phyloP scores from a whole-genome alignment of 176 grass and related monocot species.

The Carex myosuroides region DNA sequence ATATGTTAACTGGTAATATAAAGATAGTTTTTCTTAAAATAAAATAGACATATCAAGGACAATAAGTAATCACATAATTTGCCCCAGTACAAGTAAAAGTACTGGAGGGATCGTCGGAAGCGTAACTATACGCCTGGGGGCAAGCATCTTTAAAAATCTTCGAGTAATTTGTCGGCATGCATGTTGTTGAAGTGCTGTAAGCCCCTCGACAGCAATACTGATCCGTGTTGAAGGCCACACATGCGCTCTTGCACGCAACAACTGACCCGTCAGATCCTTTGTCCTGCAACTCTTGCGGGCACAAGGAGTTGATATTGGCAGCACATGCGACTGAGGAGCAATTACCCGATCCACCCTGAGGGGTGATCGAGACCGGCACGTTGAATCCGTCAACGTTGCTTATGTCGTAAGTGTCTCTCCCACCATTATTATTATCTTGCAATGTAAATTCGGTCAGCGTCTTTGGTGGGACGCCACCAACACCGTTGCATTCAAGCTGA shows the following conservation, averaged over 20 bases:
- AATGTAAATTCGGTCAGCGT: slow-evolving; percentile 54
- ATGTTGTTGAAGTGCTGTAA: slow-evolving; percentile 24
- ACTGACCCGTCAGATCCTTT: neutral
- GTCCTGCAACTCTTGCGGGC: slow-evolving; percentile 36
- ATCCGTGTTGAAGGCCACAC: slow-evolving; percentile 44
- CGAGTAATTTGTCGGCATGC: slow-evolving; percentile 36
- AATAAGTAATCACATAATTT: neutral
- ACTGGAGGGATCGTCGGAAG: slow-evolving; percentile 41
- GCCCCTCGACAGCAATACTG: slow-evolving; percentile 44
- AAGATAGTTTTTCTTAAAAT: neutral
- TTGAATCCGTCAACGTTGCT: slow-evolving; percentile 70
- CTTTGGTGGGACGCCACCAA: slow-evolving; percentile 32
- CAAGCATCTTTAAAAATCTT: slow-evolving; percentile 44
- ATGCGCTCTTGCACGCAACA: slow-evolving; percentile 58
- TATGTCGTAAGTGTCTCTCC: slow-evolving; percentile 45
- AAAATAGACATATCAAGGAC: neutral
- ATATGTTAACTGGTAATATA: neutral
- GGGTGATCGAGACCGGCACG: slow-evolving; percentile 33
- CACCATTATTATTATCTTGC: neutral
- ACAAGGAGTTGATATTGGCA: slow-evolving; percentile 35
- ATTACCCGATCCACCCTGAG: neutral
- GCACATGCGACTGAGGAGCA: slow-evolving; percentile 23
- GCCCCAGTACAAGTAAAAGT: slow-evolving; percentile 41
- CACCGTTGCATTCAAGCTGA: slow-evolving; percentile 22
- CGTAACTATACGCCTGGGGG: slow-evolving; percentile 60